Conservation (phyloP, 2,329 filamentous ascomycete species). For the Berkeleyomyces rouxiae region DNA sequence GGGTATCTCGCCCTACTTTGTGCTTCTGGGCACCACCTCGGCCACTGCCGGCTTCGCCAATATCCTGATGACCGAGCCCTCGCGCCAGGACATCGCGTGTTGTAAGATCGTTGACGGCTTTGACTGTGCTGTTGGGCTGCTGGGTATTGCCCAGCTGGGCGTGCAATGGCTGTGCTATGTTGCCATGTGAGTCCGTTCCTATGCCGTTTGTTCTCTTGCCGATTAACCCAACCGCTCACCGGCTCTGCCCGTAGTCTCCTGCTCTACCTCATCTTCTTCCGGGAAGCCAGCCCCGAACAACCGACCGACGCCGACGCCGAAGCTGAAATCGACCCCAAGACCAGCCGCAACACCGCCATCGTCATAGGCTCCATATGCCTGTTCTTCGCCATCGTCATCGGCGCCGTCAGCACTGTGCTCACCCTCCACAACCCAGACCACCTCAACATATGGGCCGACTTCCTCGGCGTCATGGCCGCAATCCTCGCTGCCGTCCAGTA, state of each 20-base stretch:
- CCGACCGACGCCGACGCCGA: conserved; percentile 26
- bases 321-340: conserved; percentile 33
- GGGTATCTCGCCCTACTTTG: conserved; percentile 88
- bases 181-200: conserved; percentile 51
- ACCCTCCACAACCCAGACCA: conserved; percentile 43
- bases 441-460: conserved; percentile 67
- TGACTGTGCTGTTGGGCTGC: conserved; percentile 67
- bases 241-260: conserved; percentile 45
- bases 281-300: conserved; percentile 34
- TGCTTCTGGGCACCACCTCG: conserved; percentile 83
- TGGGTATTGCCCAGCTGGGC: conserved; percentile 83
- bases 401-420: conserved; percentile 53
- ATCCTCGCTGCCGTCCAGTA: conserved; percentile 77
- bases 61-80: conserved; percentile 74
- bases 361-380: conserved; percentile 57
- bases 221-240: background rate
- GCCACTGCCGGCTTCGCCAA: conserved; percentile 82
- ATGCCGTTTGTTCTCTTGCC: background rate
- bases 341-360: conserved; percentile 64
- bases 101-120: conserved; percentile 67
- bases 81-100: conserved; percentile 67
- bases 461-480: conserved; percentile 65
- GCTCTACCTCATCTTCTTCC: conserved; percentile 91
- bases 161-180: conserved; percentile 86
- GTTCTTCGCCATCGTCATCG: conserved; percentile 54